Conservation (phyloP, 2,329 filamentous ascomycete species). For the Alternaria sp. region DNA sequence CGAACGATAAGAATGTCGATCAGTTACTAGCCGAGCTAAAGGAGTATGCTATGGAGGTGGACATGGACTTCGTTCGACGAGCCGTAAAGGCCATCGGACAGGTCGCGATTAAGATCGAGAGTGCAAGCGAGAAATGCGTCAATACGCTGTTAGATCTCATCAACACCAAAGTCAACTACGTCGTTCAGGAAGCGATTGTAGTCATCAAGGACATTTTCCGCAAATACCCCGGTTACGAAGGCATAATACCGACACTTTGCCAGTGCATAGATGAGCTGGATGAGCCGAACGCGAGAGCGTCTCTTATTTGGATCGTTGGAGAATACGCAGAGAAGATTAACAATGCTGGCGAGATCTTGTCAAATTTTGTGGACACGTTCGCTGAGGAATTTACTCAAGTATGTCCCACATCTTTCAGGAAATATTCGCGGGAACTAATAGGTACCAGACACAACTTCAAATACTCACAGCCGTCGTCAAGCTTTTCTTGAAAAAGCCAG, state of each 20-base stretch:
- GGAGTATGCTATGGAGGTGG: slow-evolving; percentile 96
- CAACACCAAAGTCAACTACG: slow-evolving; percentile 97
- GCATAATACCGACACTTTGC: slow-evolving; percentile 95
- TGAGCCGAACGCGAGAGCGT: slow-evolving; percentile 87
- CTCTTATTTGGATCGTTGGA: slow-evolving; percentile 97
- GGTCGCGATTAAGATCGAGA: slow-evolving; percentile 98
- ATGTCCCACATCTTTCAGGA: slow-evolving; percentile 39
- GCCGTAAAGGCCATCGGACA: slow-evolving; percentile 97
- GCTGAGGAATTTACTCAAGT: slow-evolving; percentile 96
- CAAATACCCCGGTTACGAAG: slow-evolving; percentile 97
- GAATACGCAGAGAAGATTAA: slow-evolving; percentile 99
- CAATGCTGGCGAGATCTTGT: slow-evolving; percentile 94
- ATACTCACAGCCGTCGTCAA: slow-evolving; percentile 98
- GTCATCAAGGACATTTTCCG: slow-evolving; percentile 99
- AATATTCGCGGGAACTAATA: slow-evolving; percentile 41
- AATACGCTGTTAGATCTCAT: slow-evolving; percentile 93
- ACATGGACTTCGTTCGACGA: slow-evolving; percentile 97
- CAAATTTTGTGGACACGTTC: slow-evolving; percentile 91
- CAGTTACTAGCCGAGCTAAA: slow-evolving; percentile 93
- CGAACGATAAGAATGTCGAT: slow-evolving; percentile 95
- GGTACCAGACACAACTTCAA: slow-evolving; percentile 85
- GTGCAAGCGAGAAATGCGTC: slow-evolving; percentile 92
- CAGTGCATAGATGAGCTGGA: slow-evolving; percentile 97
- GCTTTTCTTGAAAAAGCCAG: slow-evolving; percentile 94
- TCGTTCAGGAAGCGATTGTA: slow-evolving; percentile 97